Percentiles rank a stretch among this genome's conserved stretches.
These are phyloP conservation scores for Malus domestica DNA, from an alignment of 306 rosid genomes.

Conservation along the genomic window ASM211411v1 NC_041804.1:3088501-3089000, in stretches of 20 bases:
- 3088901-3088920: constrained; percentile 72
- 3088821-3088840: constrained; percentile 54
- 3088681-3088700: constrained; percentile 27
- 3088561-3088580: too few species aligned
- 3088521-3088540: too few species aligned
- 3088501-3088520: too few species aligned
- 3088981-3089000: too few species aligned
- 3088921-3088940: constrained; percentile 35
- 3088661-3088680: constrained; percentile 46
- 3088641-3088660: neutral
- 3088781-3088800: neutral
- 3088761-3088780: constrained; percentile 16
- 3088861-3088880: constrained; percentile 47
- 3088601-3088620: neutral
- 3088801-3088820: constrained; percentile 29
- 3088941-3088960: constrained; percentile 12
- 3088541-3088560: too few species aligned
- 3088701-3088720: constrained; percentile 49
- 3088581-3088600: neutral
- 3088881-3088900: constrained; percentile 20
- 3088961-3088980: neutral
- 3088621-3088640: constrained; percentile 19
- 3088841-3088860: constrained; percentile 72
- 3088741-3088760: constrained; percentile 20
- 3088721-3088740: constrained; percentile 39